Evolutionary conservation across 1,284 basidiomycete species (phyloP).

Genomic region (Microbotryomycetes sp.): DNA sequence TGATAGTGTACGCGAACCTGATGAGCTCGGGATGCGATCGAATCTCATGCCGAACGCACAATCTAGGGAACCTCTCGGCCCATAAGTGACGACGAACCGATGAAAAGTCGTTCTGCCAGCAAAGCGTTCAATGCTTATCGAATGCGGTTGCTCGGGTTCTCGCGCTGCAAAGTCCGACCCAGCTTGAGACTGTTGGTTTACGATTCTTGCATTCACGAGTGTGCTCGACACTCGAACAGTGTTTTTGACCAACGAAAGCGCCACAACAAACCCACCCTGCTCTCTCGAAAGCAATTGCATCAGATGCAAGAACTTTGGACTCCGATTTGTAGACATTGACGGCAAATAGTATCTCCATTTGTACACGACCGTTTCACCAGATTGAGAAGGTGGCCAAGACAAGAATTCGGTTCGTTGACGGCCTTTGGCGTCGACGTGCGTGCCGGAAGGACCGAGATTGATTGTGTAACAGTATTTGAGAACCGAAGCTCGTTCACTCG

Average conservation of each 20-base stretch:
- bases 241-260: slow-evolving; percentile 20
- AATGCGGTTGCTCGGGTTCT: too few species aligned
- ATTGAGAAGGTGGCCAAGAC: slow-evolving; percentile 14
- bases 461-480: background rate
- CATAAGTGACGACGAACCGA: slow-evolving; percentile 6
- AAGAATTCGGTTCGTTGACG: slow-evolving; percentile 18
- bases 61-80: slow-evolving; percentile 14
- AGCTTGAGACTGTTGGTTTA: too few species aligned
- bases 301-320: slow-evolving; percentile 24
- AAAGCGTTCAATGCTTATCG: background rate
- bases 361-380: slow-evolving; percentile 15
- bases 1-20: too few species aligned
- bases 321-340: background rate
- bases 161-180: too few species aligned
- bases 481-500: background rate
- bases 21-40: too few species aligned
- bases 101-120: slow-evolving; percentile 14
- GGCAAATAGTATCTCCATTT: slow-evolving; percentile 19
- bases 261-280: slow-evolving; percentile 17
- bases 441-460: background rate
- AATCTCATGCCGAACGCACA: too few species aligned
- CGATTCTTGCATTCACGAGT: too few species aligned
- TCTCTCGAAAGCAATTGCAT: slow-evolving; percentile 24
- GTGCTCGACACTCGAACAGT: slow-evolving; percentile 11
- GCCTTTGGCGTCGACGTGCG: slow-evolving; percentile 5